Evolutionary conservation across 2,329 filamentous ascomycete species (phyloP), one percentile per base, ranked within the genome.

Genomic region (Apiospora hydei): DNA sequence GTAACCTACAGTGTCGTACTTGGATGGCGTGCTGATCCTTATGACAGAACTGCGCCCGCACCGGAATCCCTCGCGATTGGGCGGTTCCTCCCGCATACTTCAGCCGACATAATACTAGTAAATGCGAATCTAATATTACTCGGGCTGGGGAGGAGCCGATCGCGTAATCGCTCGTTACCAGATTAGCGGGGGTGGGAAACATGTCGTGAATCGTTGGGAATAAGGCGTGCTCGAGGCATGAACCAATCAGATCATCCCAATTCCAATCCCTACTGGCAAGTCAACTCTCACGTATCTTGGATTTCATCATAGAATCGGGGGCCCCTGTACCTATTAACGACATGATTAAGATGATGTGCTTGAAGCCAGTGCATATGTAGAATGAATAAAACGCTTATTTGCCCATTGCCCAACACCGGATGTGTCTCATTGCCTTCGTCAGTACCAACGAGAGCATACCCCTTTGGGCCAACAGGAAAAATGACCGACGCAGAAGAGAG

Each of bases 181-280:
- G 30, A 64, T 41, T 64, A 64, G 57, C 34, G 57, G 57, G 57
- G 57, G 6, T n/a, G 34, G 34, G 34, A 64, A 64, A 41, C 57
- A 64, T 64, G 57, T 64, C 57, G 57, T 8, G 57, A 64, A 64
- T 14, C 57, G 18, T 41, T 64, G 57, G 57, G 4, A 10, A 24
- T 41, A 64, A 64, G 57, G 57, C 57, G 57, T 64, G 57, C 57
- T 64, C 21, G 34, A 2, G 4, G 18, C 30, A n/a, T 41, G 18
- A 14, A n/a, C 57, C 57, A 64, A 64, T 64, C 57, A 64, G 18
- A 41, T 13, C 34, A 6, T 4, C 34, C 57, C 18, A 41, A 41
- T 41, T 41, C 11, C 34, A 11, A 41, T 41, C 3, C 18, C 18
- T n/a, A 41, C 57, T 8, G 16, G 18, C 21, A 38, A 18, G 57